Percentiles rank a stretch among this genome's conserved stretches.
Evolutionary conservation across 768 basidiomycete genomes (phyloP).

Genomic region (Leccinum ochraceum): DNA sequence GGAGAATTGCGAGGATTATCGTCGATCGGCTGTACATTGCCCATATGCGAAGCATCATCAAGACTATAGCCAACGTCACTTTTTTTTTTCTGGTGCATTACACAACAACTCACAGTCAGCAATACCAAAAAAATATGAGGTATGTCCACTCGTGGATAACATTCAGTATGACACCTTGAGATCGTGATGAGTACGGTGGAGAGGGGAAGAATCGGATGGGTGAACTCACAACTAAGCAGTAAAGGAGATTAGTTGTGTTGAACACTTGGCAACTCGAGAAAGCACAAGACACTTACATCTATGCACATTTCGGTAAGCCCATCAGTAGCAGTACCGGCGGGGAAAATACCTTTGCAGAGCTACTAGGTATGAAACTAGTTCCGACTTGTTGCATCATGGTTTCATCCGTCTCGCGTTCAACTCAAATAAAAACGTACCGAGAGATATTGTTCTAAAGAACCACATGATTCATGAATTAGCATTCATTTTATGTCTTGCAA

Average conservation of each 20-base stretch:
- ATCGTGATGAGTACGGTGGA: background rate
- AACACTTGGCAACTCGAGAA: background rate
- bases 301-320: background rate
- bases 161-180: background rate
- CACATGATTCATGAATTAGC: background rate
- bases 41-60: conserved; percentile 2
- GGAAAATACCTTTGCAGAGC: background rate
- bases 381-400: background rate
- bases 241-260: background rate
- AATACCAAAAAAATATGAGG: background rate
- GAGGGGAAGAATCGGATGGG: background rate
- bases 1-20: background rate
- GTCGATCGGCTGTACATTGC: background rate
- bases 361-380: no score
- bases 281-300: background rate
- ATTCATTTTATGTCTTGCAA: background rate
- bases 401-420: background rate
- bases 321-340: background rate
- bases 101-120: background rate
- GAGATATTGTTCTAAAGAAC: background rate
- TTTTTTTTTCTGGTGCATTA: background rate
- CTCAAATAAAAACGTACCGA: background rate
- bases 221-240: background rate
- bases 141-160: background rate
- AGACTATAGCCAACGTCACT: background rate